These are phyloP conservation scores for Miscanthus lutarioriparius DNA, from an alignment of 176 grass and related monocot genomes.

Conservation along the genomic window DNA sequence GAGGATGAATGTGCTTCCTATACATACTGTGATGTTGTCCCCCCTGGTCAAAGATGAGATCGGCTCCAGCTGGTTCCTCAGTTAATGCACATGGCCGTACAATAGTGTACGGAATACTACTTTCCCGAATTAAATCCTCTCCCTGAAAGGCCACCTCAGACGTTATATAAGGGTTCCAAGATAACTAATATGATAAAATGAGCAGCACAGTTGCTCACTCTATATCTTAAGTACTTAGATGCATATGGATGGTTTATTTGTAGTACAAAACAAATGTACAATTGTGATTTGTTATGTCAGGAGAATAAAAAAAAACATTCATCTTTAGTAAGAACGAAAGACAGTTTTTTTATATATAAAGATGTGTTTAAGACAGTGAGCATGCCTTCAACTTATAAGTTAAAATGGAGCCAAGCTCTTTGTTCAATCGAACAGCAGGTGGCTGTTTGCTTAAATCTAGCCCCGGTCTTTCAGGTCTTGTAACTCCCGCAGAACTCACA, in stretches of 20 bases:
- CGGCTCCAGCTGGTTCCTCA: conserved; percentile 93
- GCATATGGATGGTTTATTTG: conserved; percentile 39
- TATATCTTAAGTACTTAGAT: conserved; percentile 4
- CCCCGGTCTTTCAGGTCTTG: conserved; percentile 88
- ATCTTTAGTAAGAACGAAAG: not conserved
- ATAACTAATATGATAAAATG: conserved; percentile 11
- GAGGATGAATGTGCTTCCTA: not conserved
- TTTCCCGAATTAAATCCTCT: conserved; percentile 94
- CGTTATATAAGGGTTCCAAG: not conserved
- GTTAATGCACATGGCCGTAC: conserved; percentile 88
- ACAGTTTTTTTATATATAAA: not conserved
- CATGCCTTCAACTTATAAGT: conserved; percentile 94
- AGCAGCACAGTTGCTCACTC: not conserved
- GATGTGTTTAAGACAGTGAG: not conserved
- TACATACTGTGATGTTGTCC: conserved; percentile 89
- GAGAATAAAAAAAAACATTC: not conserved
- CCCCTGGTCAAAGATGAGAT: conserved; percentile 97
- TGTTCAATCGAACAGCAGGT: conserved; percentile 93
- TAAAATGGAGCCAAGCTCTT: conserved; percentile 90
- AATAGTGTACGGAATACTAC: conserved; percentile 72
- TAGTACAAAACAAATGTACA: conserved; percentile 20
- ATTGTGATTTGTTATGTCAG: not conserved
- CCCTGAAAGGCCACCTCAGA: conserved; percentile 51
- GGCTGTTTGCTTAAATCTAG: conserved; percentile 98
- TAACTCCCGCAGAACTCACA: conserved; percentile 95